These are phyloP conservation scores for Anaeromyces robustus DNA, from an alignment of 192 early-diverging fungal species.

Conservation along the genomic window DNA sequence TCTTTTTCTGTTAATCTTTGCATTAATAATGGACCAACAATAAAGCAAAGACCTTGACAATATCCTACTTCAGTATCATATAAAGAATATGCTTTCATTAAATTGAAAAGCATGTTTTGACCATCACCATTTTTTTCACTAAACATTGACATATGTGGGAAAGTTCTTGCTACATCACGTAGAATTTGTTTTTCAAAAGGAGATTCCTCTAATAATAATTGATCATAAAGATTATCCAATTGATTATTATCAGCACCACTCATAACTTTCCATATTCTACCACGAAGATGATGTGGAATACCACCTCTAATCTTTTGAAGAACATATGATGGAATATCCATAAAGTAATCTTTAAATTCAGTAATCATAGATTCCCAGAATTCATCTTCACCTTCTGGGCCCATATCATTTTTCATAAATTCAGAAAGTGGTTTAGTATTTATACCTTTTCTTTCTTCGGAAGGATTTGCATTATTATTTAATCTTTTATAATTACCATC, in stretches of 20 bases:
- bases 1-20: slow-evolving; percentile 93
- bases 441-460: neutral
- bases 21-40: slow-evolving; percentile 76
- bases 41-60: slow-evolving; percentile 92
- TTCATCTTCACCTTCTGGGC: neutral
- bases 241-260: neutral
- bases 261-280: neutral
- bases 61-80: slow-evolving; percentile 93
- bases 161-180: neutral
- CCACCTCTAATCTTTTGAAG: neutral
- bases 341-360: neutral
- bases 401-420: neutral
- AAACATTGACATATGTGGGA: slow-evolving; percentile 1
- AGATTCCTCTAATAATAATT: slow-evolving; percentile 6
- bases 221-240: neutral
- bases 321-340: neutral
- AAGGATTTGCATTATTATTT: neutral
- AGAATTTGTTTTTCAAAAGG: slow-evolving; percentile 10
- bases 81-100: slow-evolving; percentile 79
- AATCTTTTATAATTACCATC: neutral
- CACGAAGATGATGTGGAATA: neutral
- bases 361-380: neutral
- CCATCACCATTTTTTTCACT: neutral
- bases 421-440: neutral
- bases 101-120: slow-evolving; percentile 45